Evolutionary conservation across 2,329 filamentous ascomycete species (phyloP).

Genomic region (Dactylonectria estremocensis): DNA sequence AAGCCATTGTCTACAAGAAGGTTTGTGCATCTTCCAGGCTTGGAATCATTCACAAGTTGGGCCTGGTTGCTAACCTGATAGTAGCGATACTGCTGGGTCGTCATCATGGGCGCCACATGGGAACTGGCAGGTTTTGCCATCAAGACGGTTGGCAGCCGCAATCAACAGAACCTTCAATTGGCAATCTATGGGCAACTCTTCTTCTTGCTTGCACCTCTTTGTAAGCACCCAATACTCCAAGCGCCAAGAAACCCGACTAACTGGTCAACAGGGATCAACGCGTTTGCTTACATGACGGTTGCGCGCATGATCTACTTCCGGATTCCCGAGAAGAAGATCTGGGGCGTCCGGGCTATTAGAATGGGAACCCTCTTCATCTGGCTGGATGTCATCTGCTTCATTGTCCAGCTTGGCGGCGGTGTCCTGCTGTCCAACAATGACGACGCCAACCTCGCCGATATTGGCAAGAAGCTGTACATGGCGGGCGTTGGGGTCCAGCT

Average conservation of each 20-base stretch:
- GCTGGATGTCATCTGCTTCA: conserved; percentile 63
- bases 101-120: conserved; percentile 58
- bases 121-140: conserved; percentile 58
- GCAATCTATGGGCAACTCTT: conserved; percentile 53
- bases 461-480: conserved; percentile 58
- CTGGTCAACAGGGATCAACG: conserved; percentile 56
- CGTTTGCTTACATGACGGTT: conserved; percentile 62
- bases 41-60: background rate
- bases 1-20: conserved; percentile 52
- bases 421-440: conserved; percentile 52
- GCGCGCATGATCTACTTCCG: conserved; percentile 57
- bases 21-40: conserved; percentile 23
- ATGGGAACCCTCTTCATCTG: conserved; percentile 64
- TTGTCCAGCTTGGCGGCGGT: conserved; percentile 61
- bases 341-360: conserved; percentile 53
- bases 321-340: conserved; percentile 56
- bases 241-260: conserved; percentile 8
- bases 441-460: conserved; percentile 45
- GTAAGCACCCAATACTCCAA: conserved; percentile 40
- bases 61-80: conserved; percentile 2
- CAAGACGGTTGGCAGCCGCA: conserved; percentile 52
- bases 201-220: conserved; percentile 60
- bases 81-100: conserved; percentile 56
- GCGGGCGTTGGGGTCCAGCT: conserved; percentile 57
- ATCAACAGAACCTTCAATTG: conserved; percentile 56